A percentile compares a stretch with the other conserved stretches of the same genome.
phyloP scores from a whole-genome alignment of 2,329 filamentous ascomycete species.

The Chaetomiaceae sp. region DNA sequence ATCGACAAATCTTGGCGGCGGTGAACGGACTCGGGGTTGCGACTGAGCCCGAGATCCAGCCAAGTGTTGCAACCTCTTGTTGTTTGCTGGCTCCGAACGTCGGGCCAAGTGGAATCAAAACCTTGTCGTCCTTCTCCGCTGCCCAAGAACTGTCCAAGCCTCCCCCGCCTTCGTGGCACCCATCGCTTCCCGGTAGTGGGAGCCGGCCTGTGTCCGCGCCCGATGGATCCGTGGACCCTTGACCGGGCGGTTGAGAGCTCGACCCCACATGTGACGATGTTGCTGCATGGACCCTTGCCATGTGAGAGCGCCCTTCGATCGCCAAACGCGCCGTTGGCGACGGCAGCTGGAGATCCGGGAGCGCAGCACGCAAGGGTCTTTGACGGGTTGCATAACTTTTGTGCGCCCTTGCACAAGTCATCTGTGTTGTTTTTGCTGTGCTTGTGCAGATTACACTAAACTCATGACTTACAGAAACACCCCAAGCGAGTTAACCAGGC shows the following conservation, averaged over 20 bases:
- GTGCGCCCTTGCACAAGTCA: too few species aligned
- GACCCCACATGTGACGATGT: conserved; percentile 4
- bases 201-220: neutral
- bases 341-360: neutral
- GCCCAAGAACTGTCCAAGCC: neutral
- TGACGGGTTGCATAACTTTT: too few species aligned
- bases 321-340: neutral
- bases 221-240: neutral
- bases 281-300: neutral
- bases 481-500: too few species aligned
- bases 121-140: neutral
- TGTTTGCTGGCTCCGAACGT: neutral
- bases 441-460: too few species aligned
- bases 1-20: conserved; percentile 5
- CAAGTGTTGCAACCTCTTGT: neutral
- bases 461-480: too few species aligned
- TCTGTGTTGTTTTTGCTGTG: too few species aligned
- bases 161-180: too few species aligned
- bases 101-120: neutral
- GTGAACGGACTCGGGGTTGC: conserved; percentile 11
- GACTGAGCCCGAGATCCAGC: conserved; percentile 2
- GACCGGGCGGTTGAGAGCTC: neutral
- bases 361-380: neutral
- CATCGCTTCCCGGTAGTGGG: too few species aligned
- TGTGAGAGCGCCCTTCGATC: neutral